Conservation (phyloP, 495 filamentous ascomycete genomes). For the Eremomyces bilateralis region DNA sequence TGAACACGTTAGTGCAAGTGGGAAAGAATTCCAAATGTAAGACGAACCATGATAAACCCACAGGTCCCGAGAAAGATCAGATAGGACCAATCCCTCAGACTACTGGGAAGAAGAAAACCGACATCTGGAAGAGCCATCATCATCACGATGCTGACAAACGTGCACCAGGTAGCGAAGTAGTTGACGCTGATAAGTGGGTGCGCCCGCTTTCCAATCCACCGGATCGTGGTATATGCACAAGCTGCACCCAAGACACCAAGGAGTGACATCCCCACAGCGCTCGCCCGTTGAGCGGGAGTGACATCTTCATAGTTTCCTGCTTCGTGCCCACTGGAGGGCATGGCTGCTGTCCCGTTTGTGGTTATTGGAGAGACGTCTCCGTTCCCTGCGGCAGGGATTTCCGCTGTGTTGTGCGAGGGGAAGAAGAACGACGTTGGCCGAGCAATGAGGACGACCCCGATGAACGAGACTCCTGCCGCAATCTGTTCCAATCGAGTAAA, state of each 20-base stretch:
- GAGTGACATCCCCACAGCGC: conserved; percentile 51
- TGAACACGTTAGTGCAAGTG: conserved; percentile 1
- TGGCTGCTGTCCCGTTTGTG: conserved; percentile 4
- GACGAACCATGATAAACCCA: conserved; percentile 48
- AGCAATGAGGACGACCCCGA: conserved; percentile 71
- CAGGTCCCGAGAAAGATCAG: conserved; percentile 47
- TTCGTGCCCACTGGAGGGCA: background rate
- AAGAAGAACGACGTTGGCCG: conserved; percentile 38
- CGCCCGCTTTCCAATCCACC: conserved; percentile 64
- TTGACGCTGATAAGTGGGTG: conserved; percentile 73
- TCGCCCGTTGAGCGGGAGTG: conserved; percentile 43
- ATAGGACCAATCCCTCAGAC: conserved; percentile 43
- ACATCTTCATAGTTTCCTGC: conserved; percentile 20
- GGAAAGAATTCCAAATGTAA: background rate
- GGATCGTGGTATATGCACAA: conserved; percentile 56
- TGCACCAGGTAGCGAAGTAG: conserved; percentile 58
- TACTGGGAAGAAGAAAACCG: conserved; percentile 38
- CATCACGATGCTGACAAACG: conserved; percentile 37
- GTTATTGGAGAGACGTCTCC: conserved; percentile 10
- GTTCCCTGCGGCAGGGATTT: conserved; percentile 5
- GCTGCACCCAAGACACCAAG: conserved; percentile 64
- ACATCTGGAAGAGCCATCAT: conserved; percentile 32
- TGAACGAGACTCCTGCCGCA: conserved; percentile 51
- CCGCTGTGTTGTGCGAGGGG: conserved; percentile 2
- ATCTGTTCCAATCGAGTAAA: conserved; percentile 62